These are phyloP conservation scores for Quercus mongolica DNA, from an alignment of 306 rosid genomes.

Conservation along the genomic window DNA sequence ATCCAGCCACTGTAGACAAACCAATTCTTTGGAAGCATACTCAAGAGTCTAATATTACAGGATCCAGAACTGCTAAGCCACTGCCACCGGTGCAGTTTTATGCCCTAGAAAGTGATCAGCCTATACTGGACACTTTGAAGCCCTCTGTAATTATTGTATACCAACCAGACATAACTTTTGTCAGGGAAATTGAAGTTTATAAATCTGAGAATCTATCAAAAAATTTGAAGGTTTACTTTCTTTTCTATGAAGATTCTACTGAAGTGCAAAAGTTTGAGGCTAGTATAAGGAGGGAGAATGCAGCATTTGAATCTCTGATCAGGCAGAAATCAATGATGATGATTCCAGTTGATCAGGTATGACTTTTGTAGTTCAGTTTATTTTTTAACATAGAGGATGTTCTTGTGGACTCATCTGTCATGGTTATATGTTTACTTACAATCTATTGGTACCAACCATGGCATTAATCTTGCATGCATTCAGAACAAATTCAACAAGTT, in stretches of 20 bases:
- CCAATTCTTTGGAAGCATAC: slow-evolving; percentile 47
- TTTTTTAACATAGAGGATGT: neutral
- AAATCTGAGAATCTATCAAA: slow-evolving; percentile 76
- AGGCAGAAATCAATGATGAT: slow-evolving; percentile 97
- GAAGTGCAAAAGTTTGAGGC: slow-evolving; percentile 96
- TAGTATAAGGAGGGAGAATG: slow-evolving; percentile 87
- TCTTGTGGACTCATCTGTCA: neutral
- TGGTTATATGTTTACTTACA: neutral
- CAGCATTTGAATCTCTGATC: slow-evolving; percentile 94
- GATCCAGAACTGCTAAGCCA: slow-evolving; percentile 41
- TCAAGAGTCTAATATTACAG: slow-evolving; percentile 14
- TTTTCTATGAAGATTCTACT: slow-evolving; percentile 90
- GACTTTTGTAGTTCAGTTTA: neutral
- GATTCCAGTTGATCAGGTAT: slow-evolving; percentile 93
- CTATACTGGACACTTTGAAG: slow-evolving; percentile 73
- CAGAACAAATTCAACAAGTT: neutral
- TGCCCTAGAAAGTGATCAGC: slow-evolving; percentile 91
- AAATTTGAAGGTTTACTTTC: slow-evolving; percentile 74
- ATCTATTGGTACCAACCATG: too few relatives aligned
- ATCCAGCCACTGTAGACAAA: slow-evolving; percentile 41
- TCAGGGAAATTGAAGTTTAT: slow-evolving; percentile 85
- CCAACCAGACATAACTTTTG: slow-evolving; percentile 94
- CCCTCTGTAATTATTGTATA: slow-evolving; percentile 78
- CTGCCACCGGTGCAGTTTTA: slow-evolving; percentile 73
- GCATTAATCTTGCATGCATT: neutral